Base-by-base conservation (phyloP, 2,329 filamentous ascomycete genomes). In the Clarireedia homoeocarpa region DNA sequence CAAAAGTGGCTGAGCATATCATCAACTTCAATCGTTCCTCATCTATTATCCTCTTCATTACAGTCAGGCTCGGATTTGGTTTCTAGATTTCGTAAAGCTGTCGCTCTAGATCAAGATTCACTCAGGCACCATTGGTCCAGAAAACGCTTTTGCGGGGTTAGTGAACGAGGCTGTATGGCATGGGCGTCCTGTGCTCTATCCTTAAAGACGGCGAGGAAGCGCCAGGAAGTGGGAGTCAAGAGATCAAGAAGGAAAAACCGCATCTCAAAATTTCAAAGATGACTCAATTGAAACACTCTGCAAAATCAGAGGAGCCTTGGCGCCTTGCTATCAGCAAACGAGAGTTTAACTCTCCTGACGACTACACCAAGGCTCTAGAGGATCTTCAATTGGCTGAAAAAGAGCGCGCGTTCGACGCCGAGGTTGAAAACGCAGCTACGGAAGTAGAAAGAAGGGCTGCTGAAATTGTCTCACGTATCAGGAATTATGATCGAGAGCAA, bases 201-300 rank as follows among this genome's bases (percentile, higher is more conserved):
- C 55, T 62, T 62, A 67, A 67, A 64, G 64, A 65, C 44, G 59
- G 63, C n/a, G 63, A 62, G 55, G 64, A 62, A 39, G 56, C 62
- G 40, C 47, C 58, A n/a, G 62, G 62, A 49, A 53, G 52, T 47
- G 64, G 66, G 46, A 49, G 56, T 58, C 58, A 62, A 55, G 57
- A 46, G 27, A 55, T 60, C 40, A 39, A 49, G 53, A 52, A 42
- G 27, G 49, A 51, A 50, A 59, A 57, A 56, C 23, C 50, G 30
- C 39, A 57, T n/a, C 54, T 56, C 48, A 63, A 63, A 51, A 58
- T 66, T 55, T 65, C 53, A 20, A 67, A 67, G 54, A 65, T 67
- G 61, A 58, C 60, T 59, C 63, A 60, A 51, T 51, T 48, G 60
- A 47, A 48, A 46, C 46, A 48, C 48, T 40, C 51, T 30, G 51